Percentiles rank a stretch among this genome's conserved stretches.
phyloP scores from a whole-genome alignment of 495 filamentous ascomycete genomes.

The Sporormia fimetaria region DNA sequence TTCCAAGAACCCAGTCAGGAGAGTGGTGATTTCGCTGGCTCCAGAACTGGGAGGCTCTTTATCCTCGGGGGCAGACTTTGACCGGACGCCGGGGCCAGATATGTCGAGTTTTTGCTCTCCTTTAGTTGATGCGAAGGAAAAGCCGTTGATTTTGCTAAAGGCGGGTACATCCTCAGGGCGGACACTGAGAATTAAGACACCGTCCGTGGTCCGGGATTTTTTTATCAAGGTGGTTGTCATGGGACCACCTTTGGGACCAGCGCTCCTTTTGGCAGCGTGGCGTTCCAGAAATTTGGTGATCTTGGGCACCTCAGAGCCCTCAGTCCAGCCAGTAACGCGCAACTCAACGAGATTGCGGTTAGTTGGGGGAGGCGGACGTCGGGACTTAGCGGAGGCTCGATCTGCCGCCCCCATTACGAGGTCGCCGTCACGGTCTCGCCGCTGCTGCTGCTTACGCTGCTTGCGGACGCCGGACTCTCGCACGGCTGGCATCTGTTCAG shows the following conservation, averaged over 20 bases:
- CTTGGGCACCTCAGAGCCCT: constrained; percentile 58
- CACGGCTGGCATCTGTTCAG: constrained; percentile 1
- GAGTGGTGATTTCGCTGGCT: constrained; percentile 35
- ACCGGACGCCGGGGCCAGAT: constrained; percentile 21
- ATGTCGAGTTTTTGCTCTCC: constrained; percentile 40
- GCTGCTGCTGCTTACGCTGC: constrained; percentile 1
- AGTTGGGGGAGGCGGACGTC: constrained; percentile 1
- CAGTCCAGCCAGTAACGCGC: constrained; percentile 59
- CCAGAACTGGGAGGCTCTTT: constrained; percentile 24
- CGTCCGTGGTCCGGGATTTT: constrained; percentile 44
- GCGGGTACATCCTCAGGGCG: constrained; percentile 10
- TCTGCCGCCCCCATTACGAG: constrained; percentile 22
- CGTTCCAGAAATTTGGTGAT: constrained; percentile 72
- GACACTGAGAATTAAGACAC: constrained; percentile 31
- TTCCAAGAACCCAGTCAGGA: constrained; percentile 47
- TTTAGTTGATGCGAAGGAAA: constrained; percentile 42
- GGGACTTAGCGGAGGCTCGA: background rate
- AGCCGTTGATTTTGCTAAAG: constrained; percentile 37
- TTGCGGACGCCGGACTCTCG: constrained; percentile 9
- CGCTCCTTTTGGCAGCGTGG: constrained; percentile 50
- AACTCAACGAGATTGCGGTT: constrained; percentile 29
- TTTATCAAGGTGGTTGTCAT: constrained; percentile 43
- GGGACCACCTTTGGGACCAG: constrained; percentile 37
- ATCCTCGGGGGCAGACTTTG: constrained; percentile 19
- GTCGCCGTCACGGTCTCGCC: constrained; percentile 26